phyloP scores from a whole-genome alignment of 2,329 filamentous ascomycete genomes.

The Verticillium nubilum region DNA sequence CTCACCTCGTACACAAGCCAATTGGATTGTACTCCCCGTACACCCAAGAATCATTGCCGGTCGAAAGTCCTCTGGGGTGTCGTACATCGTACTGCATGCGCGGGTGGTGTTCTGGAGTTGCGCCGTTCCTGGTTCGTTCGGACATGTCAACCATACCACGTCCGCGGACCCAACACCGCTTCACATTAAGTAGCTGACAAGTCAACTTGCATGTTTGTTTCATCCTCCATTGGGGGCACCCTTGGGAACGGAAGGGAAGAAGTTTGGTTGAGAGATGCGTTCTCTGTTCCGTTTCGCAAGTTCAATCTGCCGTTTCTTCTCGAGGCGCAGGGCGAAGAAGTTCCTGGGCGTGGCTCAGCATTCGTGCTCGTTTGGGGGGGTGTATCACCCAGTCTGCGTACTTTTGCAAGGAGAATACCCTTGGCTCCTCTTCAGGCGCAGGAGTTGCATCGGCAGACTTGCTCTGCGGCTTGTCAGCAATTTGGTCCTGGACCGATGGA shows the following conservation, averaged over 20 bases:
- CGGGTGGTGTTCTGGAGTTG: not conserved
- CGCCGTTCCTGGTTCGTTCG: not conserved
- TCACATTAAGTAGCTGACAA: not conserved
- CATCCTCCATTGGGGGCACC: conserved; percentile 33
- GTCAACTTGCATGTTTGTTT: not conserved
- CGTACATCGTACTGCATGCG: not conserved
- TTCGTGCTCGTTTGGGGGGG: not conserved
- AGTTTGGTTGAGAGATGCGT: conserved; percentile 67
- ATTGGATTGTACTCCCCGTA: not conserved
- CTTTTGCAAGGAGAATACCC: conserved; percentile 59
- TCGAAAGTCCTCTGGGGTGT: not conserved
- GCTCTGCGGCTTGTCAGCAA: conserved; percentile 23
- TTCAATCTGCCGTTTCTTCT: conserved; percentile 73
- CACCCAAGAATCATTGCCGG: not conserved
- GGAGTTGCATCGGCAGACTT: conserved; percentile 26
- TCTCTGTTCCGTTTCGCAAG: conserved; percentile 76
- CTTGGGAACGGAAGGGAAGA: conserved; percentile 82
- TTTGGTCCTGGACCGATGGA: not conserved
- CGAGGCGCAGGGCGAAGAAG: conserved; percentile 81
- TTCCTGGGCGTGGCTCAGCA: conserved; percentile 41
- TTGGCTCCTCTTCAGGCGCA: conserved; percentile 59
- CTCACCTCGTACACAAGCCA: not conserved
- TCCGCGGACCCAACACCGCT: not conserved
- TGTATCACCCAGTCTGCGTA: not conserved
- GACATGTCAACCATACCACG: not conserved